Evolutionary conservation across 768 basidiomycete genomes (phyloP), one percentile per base, ranked within the genome.

Genomic region (Gloeopeniophorella convolvens): DNA sequence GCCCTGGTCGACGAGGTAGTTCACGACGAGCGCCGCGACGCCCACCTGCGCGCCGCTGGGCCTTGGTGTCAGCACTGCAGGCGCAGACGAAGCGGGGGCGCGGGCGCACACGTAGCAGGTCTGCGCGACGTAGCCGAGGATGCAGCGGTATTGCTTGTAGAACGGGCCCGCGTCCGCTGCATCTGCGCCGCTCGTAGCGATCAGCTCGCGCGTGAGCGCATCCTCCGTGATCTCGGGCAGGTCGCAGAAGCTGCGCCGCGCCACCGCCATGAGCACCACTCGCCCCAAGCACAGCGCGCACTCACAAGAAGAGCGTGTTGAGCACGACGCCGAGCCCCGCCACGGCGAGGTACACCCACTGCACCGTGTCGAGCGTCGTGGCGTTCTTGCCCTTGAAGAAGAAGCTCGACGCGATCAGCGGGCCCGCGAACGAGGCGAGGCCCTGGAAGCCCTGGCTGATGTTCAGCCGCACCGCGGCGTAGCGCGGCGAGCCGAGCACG

Each of bases 401-500:
- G 73, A 78, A 86, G 45, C 78, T 72, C 4, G 83, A 78, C 20
- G 83, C 85, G 58, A 88, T 88, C 57, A 87, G 73, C 16, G 86
- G 85, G 3, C 87, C 80, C 8, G 78, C 71, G 62, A 88, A 86
- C 3, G 79, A 78, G 0, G 85, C 85, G 35, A 89, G 70, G 20
- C 85, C 86, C 60, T 86, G 83, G 70, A 84, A 86, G 4, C 83
- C 82, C 67, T 89, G 87, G 52, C 83, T 83, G 64, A 88, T 84
- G 63, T 86, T 87, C 44, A 89, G 72, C 24, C 86, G 75, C 59
- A 83, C 80, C 12, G 84, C 83, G 41, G 85, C 85, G 63, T 82
- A 81, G 59, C 79, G 79, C 23, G 80, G 80, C 3, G 77, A 70
- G 36, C 83, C 82, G 42, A 85, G 68, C 30, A 85, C 80, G 15